These are phyloP conservation scores for Austropuccinia psidii DNA, from an alignment of 1,284 basidiomycete species.

Conservation along the genomic window DNA sequence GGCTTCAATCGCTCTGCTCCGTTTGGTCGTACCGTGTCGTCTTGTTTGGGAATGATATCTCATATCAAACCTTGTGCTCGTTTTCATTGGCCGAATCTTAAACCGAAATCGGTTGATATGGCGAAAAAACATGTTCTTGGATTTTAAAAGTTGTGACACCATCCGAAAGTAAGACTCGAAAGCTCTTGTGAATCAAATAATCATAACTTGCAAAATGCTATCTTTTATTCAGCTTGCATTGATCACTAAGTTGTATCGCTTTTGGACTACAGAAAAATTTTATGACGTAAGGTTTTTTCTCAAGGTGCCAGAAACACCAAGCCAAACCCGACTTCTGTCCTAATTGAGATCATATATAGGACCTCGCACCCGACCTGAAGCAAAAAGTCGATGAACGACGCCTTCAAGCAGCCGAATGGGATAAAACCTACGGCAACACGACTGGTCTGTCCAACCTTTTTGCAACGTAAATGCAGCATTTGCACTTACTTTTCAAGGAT, in stretches of 20 bases:
- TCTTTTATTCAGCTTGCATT: background rate
- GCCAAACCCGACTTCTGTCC: background rate
- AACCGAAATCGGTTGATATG: too few species aligned
- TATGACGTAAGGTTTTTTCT: conserved; percentile 19
- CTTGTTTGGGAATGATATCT: too few species aligned
- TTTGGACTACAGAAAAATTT: background rate
- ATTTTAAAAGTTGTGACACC: conserved; percentile 4
- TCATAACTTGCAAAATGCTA: background rate
- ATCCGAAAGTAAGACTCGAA: conserved; percentile 17
- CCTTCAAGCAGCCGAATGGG: conserved; percentile 17
- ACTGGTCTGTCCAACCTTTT: background rate
- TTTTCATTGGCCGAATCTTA: too few species aligned
- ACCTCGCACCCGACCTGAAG: conserved; percentile 20
- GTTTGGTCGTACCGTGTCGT: too few species aligned
- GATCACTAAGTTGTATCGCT: background rate
- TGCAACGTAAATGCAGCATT: background rate
- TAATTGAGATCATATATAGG: background rate
- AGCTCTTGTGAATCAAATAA: background rate
- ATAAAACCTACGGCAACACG: conserved; percentile 18
- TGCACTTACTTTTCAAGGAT: background rate
- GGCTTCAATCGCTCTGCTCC: too few species aligned
- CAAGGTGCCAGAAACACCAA: background rate
- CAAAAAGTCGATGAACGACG: conserved; percentile 15
- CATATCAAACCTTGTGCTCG: too few species aligned
- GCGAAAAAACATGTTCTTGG: too few species aligned